A percentile compares a stretch with the other conserved stretches of the same genome.
These are phyloP conservation scores for Zizania palustris DNA, from an alignment of 202 grass and related monocot species.

Conservation along the genomic window DNA sequence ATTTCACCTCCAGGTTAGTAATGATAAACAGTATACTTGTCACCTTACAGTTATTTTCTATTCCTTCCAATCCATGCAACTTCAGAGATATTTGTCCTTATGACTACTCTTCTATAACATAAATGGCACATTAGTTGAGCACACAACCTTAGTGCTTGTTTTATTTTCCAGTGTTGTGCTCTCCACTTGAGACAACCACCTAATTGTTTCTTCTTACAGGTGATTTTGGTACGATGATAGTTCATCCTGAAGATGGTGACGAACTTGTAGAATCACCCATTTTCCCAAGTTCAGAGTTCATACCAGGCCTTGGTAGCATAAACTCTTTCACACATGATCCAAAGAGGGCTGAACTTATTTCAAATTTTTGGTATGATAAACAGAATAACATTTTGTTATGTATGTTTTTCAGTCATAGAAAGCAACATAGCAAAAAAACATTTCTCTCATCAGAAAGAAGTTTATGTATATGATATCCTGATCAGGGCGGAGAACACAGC, in stretches of 20 bases:
- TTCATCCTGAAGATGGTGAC: constrained; percentile 75
- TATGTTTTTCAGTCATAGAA: constrained; percentile 18
- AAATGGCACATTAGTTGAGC: not conserved
- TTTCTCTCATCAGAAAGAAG: constrained; percentile 10
- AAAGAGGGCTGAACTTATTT: constrained; percentile 59
- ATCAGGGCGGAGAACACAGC: constrained; percentile 66
- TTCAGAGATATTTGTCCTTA: not conserved
- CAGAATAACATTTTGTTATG: constrained; percentile 22
- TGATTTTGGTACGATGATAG: constrained; percentile 79
- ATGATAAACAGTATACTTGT: constrained; percentile 18
- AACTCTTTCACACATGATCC: constrained; percentile 91
- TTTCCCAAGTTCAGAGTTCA: constrained; percentile 73
- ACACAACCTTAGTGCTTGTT: not conserved
- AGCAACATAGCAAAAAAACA: not conserved
- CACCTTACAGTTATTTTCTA: not conserved
- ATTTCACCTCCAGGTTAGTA: constrained; percentile 24
- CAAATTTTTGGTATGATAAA: constrained; percentile 65
- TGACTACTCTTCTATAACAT: constrained; percentile 2
- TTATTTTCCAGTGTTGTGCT: constrained; percentile 1
- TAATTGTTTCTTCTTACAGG: constrained; percentile 46
- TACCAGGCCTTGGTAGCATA: constrained; percentile 93
- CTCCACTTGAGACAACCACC: constrained; percentile 17
- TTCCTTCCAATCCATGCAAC: constrained; percentile 4
- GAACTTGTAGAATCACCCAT: constrained; percentile 66
- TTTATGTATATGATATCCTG: constrained; percentile 32